phyloP scores from a whole-genome alignment of 2,329 filamentous ascomycete genomes.

The Aspergillus fumigatus region DNA sequence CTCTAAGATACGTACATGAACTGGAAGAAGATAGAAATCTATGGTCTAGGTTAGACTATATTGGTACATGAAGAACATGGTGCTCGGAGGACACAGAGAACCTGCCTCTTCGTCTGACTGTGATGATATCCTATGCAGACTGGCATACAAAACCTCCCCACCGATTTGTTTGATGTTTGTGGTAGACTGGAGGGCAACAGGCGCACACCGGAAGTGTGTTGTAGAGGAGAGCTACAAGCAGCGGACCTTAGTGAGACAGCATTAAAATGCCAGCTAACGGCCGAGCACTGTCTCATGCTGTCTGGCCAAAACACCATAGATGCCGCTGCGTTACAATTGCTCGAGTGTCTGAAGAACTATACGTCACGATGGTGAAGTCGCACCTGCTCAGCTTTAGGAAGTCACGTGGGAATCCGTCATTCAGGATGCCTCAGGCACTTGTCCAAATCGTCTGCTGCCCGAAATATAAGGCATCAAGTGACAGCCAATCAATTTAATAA shows the following conservation, averaged over 20 bases:
- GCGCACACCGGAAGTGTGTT: not conserved
- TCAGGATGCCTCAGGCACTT: not conserved
- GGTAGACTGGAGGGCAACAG: not conserved
- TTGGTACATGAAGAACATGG: not conserved
- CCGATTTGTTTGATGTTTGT: not conserved
- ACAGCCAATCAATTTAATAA: no score
- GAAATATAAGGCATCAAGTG: not conserved
- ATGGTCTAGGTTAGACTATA: slow-evolving; percentile 8
- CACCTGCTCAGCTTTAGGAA: not conserved
- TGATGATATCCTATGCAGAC: not conserved
- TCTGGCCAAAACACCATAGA: not conserved
- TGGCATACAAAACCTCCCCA: slow-evolving; percentile 4
- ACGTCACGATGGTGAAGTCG: not conserved
- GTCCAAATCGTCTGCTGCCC: no score
- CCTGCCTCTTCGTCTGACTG: slow-evolving; percentile 14
- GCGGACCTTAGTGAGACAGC: slow-evolving; percentile 7
- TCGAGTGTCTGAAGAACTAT: not conserved
- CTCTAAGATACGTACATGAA: slow-evolving; percentile 7
- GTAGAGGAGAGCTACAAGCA: not conserved
- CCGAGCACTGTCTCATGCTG: slow-evolving; percentile 8
- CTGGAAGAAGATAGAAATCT: slow-evolving; percentile 8
- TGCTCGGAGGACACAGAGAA: slow-evolving; percentile 2
- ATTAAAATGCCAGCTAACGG: slow-evolving; percentile 9
- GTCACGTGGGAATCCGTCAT: not conserved
- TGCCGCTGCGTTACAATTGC: not conserved